Conservation (phyloP, 805 yeast species). For the Saturnispora sekii region DNA sequence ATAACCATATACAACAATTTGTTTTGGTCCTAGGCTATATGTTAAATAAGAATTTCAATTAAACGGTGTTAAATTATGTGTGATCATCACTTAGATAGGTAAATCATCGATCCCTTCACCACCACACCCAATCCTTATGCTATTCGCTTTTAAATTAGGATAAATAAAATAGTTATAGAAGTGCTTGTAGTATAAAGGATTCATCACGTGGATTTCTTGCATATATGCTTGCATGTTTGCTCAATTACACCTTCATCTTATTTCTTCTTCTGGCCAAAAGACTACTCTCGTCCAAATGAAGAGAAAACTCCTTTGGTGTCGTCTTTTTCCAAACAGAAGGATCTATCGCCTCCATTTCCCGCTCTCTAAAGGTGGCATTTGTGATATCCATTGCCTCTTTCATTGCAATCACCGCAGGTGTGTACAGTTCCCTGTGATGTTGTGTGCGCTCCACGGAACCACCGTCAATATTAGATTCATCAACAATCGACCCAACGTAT, state of each 20-base stretch:
- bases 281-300: conserved; percentile 43
- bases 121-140: too few relatives aligned
- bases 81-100: too few relatives aligned
- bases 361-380: conserved; percentile 51
- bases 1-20: too few relatives aligned
- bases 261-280: conserved; percentile 36
- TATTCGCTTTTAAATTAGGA: too few relatives aligned
- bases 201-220: background rate
- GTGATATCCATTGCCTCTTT: conserved; percentile 53
- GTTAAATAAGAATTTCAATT: too few relatives aligned
- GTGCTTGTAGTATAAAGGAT: background rate
- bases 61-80: too few relatives aligned
- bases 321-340: background rate
- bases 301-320: conserved; percentile 28
- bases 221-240: too few relatives aligned
- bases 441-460: conserved; percentile 3
- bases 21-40: too few relatives aligned
- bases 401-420: conserved; percentile 52
- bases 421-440: conserved; percentile 28
- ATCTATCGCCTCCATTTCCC: conserved; percentile 32
- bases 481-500: background rate
- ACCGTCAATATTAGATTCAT: conserved; percentile 3
- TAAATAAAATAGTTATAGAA: too few relatives aligned
- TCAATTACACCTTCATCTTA: background rate
- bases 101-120: too few relatives aligned